Conservation (phyloP, 2,329 filamentous ascomycete species). For the Fusarium pseudograminearum region DNA sequence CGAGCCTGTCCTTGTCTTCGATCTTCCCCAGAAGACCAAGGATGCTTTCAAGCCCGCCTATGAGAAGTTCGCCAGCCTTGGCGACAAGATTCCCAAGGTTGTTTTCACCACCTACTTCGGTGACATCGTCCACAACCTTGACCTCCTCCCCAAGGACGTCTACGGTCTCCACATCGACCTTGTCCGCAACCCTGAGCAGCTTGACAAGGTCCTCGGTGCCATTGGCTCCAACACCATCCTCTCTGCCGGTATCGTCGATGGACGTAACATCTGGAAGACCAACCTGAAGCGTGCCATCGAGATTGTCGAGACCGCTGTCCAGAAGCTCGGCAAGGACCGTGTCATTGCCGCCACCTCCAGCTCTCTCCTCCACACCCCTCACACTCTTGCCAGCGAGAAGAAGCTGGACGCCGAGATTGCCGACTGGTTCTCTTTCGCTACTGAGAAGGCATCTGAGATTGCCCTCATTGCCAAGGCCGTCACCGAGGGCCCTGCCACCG, state of each 20-base stretch:
- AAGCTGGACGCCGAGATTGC: slow-evolving; percentile 92
- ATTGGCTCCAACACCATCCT: slow-evolving; percentile 91
- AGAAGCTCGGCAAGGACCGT: slow-evolving; percentile 96
- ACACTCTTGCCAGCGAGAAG: slow-evolving; percentile 99
- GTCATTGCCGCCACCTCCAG: slow-evolving; percentile 97
- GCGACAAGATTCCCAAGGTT: slow-evolving; percentile 85
- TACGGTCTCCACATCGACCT: slow-evolving; percentile 94
- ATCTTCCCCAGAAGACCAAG: slow-evolving; percentile 91
- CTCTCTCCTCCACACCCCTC: slow-evolving; percentile 97
- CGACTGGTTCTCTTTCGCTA: slow-evolving; percentile 99
- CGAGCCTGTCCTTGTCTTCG: slow-evolving; percentile 96
- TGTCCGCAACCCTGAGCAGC: slow-evolving; percentile 98
- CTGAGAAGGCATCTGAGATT: slow-evolving; percentile 92
- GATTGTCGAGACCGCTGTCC: slow-evolving; percentile 86
- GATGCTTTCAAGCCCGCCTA: slow-evolving; percentile 98
- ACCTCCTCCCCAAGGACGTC: slow-evolving; percentile 82
- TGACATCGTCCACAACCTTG: slow-evolving; percentile 99
- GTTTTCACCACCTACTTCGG: slow-evolving; percentile 98
- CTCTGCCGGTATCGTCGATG: slow-evolving; percentile 96
- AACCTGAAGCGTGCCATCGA: slow-evolving; percentile 97
- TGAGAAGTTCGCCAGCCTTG: slow-evolving; percentile 83
- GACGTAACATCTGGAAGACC: slow-evolving; percentile 99
- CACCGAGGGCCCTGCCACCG: slow-evolving; percentile 88
- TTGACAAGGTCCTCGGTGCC: slow-evolving; percentile 83
- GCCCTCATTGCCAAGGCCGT: slow-evolving; percentile 96